Base-by-base conservation (phyloP, 2,329 filamentous ascomycete species). In the Penicillium sp. region DNA sequence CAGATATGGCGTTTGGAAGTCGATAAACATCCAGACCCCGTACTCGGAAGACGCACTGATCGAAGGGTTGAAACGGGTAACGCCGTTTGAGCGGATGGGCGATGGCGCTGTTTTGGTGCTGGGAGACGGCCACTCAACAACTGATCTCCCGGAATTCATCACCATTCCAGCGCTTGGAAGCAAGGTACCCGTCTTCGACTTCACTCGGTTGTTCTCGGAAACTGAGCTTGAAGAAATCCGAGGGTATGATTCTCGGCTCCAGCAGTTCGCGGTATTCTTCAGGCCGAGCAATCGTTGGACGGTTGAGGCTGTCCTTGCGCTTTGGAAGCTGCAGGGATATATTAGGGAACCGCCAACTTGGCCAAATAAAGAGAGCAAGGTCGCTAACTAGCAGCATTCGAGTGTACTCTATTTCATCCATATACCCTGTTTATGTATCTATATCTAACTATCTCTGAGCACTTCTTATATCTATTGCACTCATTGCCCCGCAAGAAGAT, bases 401-500 rank as follows among this genome's bases (percentile, higher is more conserved):
- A 41, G 11, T 41, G 35, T 41, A 41, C 35, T 41, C 35, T 35
- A 38, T 51, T 26, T 31, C 30, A 29, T 23, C 26, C 47, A 3
- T 52, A 19, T 53, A 38, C 45, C 50, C 29, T 56, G 51, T 48
- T 26, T 52, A 29, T 51, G 49, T 52, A 30, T 55, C 38, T 56
- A 31, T 55, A 30, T 46, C 41, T 31, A 48, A 26, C 19, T 44
- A 30, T 15, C 23, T 19, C n/a, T 26, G 11, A 13, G 13, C 11
- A 41, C 35, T 5, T 26, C 35, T 15, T 5, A 11, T 41, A 41
- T 41, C 11, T 15, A 41, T n/a, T 11, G 3, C n/a, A 31, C 15
- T 60, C 26, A 63, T 48, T 69, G 63, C 48, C 63, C 66, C 23
- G 66, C 81, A 29, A 84, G 76, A 69, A 98, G 80, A 80, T 98